Conservation (phyloP, 1,139 yeast species). For the Kodamaea arcana region DNA sequence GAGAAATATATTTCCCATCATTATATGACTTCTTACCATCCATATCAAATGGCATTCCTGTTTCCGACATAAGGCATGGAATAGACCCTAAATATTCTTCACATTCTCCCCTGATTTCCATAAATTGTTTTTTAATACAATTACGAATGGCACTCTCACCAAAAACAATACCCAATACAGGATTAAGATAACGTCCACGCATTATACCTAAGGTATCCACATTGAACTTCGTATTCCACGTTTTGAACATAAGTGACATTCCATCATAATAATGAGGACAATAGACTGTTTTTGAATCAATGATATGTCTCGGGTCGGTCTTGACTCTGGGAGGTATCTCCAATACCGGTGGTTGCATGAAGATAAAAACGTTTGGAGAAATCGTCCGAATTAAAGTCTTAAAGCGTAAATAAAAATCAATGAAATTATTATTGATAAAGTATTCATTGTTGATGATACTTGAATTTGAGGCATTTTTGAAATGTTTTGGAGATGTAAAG, state of each 20-base stretch:
- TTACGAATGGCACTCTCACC: conserved; percentile 78
- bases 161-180: conserved; percentile 70
- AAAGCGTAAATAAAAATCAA: conserved; percentile 52
- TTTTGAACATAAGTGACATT: conserved; percentile 82
- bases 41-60: conserved; percentile 98
- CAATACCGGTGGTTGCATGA: conserved; percentile 82
- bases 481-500: conserved; percentile 1
- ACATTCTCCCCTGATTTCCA: conserved; percentile 62
- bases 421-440: conserved; percentile 61
- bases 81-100: conserved; percentile 52
- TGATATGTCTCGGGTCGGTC: conserved; percentile 41
- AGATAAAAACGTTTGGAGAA: conserved; percentile 47
- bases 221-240: conserved; percentile 72
- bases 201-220: conserved; percentile 91
- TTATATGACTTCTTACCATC: conserved; percentile 66
- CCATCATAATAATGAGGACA: conserved; percentile 95
- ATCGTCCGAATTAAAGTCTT: conserved; percentile 46
- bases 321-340: conserved; percentile 71
- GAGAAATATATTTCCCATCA: conserved; percentile 64
- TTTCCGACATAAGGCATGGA: conserved; percentile 82
- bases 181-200: conserved; percentile 70
- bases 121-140: conserved; percentile 64
- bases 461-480: not conserved
- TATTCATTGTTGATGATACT: conserved; percentile 42
- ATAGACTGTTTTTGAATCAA: conserved; percentile 65